These are phyloP conservation scores for Phytophthora tentaculata DNA, from an alignment of 352 stramenopile genomes.

Conservation along the genomic window DNA sequence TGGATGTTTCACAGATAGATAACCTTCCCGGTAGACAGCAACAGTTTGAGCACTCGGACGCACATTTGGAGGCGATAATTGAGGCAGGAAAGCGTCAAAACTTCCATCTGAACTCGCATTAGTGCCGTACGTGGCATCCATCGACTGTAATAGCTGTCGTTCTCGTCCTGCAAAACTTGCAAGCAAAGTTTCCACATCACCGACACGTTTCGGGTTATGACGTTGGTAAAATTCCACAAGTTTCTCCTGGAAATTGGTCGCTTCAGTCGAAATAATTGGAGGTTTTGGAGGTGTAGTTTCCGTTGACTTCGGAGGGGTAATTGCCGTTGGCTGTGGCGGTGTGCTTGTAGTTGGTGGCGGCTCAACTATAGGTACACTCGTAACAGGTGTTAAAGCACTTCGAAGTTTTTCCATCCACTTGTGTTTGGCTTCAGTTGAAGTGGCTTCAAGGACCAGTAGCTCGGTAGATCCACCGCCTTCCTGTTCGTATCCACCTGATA, in stretches of 20 bases:
- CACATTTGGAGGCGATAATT: constrained; percentile 1
- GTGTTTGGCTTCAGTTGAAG: constrained; percentile 51
- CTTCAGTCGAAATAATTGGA: constrained; percentile 16
- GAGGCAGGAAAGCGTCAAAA: constrained; percentile 37
- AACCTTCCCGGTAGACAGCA: constrained; percentile 35
- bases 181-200: constrained; percentile 78
- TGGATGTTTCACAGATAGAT: constrained; percentile 52
- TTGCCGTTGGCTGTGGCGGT: not conserved
- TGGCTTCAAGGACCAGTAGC: constrained; percentile 44
- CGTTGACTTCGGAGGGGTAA: not conserved
- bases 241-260: constrained; percentile 43
- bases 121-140: constrained; percentile 72
- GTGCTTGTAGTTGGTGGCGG: not conserved
- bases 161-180: constrained; percentile 68
- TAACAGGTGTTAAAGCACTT: constrained; percentile 36
- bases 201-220: constrained; percentile 89
- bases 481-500: constrained; percentile 28
- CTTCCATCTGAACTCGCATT: constrained; percentile 39
- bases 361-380: constrained; percentile 1
- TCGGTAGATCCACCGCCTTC: constrained; percentile 10
- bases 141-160: constrained; percentile 55
- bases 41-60: constrained; percentile 1
- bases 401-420: constrained; percentile 65
- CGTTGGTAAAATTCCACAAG: constrained; percentile 92
- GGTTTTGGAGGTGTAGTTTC: not conserved